A percentile compares a stretch with the other conserved stretches of the same genome.
Conservation (phyloP, 2,329 filamentous ascomycete genomes). For the Tolypocladium album region DNA sequence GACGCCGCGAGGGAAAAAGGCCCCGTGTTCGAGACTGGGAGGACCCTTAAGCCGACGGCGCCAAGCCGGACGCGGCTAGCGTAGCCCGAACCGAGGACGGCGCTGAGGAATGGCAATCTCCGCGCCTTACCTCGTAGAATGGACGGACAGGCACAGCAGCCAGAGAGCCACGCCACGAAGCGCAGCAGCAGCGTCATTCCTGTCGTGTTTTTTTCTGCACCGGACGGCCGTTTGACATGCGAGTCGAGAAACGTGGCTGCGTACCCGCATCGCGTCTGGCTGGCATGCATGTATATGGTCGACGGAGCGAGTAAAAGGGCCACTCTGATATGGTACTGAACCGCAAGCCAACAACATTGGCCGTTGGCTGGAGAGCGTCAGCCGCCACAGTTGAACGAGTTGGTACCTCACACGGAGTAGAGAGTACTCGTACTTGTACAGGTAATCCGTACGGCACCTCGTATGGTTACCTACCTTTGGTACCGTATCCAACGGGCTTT, state of each 20-base stretch:
- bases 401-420: background rate
- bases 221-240: too few species aligned
- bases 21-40: background rate
- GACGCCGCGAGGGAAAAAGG: background rate
- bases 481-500: too few species aligned
- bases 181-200: background rate
- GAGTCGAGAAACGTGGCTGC: background rate
- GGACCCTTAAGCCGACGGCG: background rate
- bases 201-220: too few species aligned
- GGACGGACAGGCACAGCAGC: too few species aligned
- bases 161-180: too few species aligned
- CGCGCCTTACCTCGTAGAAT: background rate
- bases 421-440: too few species aligned
- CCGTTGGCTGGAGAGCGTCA: too few species aligned
- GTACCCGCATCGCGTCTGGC: too few species aligned
- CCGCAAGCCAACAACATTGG: too few species aligned
- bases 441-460: too few species aligned
- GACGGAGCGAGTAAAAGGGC: background rate
- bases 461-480: too few species aligned
- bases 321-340: too few species aligned
- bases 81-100: background rate
- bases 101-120: background rate
- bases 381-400: background rate
- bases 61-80: background rate
- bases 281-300: background rate